Evolutionary conservation across 148 eudicot genomes (phyloP), one percentile per base, ranked within the genome.

Genomic region (Simmondsia chinensis): DNA sequence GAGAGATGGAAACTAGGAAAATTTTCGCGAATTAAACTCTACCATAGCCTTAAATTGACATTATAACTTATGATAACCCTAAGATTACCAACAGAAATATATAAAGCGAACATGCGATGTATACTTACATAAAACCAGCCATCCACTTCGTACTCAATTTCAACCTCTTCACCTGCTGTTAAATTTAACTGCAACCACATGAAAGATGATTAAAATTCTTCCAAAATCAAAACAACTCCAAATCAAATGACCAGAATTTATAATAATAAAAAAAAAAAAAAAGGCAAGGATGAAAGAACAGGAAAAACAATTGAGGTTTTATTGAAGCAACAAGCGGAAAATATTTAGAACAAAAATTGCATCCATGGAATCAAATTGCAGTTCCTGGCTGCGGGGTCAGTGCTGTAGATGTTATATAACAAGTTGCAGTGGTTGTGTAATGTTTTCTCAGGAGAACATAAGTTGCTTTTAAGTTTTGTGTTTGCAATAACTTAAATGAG

Each of bases 61-160:
- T 13, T 22, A 9, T 25, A 24, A 6, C 21, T 25, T 43, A 28
- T 5, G 20, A 5, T 41, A 12, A 32, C 11, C 9, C 24, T 11
- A 11, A 13, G 6, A 36, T 37, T 9, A 19, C 20, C 26, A 5
- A 26, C 25, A 38, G 25, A 5, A 17, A 44, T 6, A 22, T 8
- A n/a, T 2, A 12, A 16, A 39, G 14, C 9, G 46, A 40, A 22
- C 13, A 12, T 20, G 10, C 20, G 11, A 29, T 37, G 43, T 48
- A 29, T 37, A 85, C 97, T 91, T 79, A 91, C 97, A 79, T 84
- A 85, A 66, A 76, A 91, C 97, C 97, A 91, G 57, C 97, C 97
- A 47, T 91, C 97, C 39, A 91, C 97, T 70, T 91, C 97, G 40
- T 91, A 73, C 39, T 91, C 88, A 34, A 85, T 91, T 56, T 76